Percentiles rank a stretch among this genome's conserved stretches.
Evolutionary conservation across 208 protist species (phyloP).

Genomic region (Trypanosomatidae sp.): DNA sequence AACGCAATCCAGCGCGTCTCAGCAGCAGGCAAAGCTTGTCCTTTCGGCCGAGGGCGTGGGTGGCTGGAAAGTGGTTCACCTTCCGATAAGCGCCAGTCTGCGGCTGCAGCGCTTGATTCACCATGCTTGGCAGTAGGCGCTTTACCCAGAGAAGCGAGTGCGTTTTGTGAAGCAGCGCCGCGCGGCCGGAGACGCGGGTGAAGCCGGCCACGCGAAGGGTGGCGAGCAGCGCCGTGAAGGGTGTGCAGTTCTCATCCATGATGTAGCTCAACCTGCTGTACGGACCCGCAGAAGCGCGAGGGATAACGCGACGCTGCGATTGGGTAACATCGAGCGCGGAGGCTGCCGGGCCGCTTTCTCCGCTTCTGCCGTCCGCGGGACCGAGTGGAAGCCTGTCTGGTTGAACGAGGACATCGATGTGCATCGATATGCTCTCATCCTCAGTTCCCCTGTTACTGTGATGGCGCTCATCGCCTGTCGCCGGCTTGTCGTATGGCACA

Average conservation of each 20-base stretch:
- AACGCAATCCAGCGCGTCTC: conserved; percentile 24
- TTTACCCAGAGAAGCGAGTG: conserved; percentile 79
- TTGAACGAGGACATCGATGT: conserved; percentile 3
- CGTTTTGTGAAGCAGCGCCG: conserved; percentile 33
- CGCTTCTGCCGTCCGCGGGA: not conserved
- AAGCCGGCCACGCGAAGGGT: conserved; percentile 53
- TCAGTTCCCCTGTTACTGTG: not conserved
- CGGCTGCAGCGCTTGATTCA: conserved; percentile 11
- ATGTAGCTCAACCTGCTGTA: conserved; percentile 38
- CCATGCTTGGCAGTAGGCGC: conserved; percentile 41
- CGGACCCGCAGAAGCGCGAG: conserved; percentile 2
- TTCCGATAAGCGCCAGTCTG: conserved; percentile 45
- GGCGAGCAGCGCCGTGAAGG: conserved; percentile 60
- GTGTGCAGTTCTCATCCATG: conserved; percentile 40
- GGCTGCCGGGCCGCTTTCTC: not conserved
- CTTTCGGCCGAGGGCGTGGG: conserved; percentile 79
- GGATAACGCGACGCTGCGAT: not conserved
- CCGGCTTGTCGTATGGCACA: conserved; percentile 41
- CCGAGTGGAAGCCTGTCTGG: conserved; percentile 3
- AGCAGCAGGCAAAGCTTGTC: conserved; percentile 72
- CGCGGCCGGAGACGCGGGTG: conserved; percentile 25
- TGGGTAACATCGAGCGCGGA: not conserved
- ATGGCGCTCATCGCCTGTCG: not conserved
- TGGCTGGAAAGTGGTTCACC: conserved; percentile 92
- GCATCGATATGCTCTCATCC: not conserved